Evolutionary conservation across 345 rosid species (phyloP), one percentile per base, ranked within the genome.

Genomic region (Cardamine resedifolia): DNA sequence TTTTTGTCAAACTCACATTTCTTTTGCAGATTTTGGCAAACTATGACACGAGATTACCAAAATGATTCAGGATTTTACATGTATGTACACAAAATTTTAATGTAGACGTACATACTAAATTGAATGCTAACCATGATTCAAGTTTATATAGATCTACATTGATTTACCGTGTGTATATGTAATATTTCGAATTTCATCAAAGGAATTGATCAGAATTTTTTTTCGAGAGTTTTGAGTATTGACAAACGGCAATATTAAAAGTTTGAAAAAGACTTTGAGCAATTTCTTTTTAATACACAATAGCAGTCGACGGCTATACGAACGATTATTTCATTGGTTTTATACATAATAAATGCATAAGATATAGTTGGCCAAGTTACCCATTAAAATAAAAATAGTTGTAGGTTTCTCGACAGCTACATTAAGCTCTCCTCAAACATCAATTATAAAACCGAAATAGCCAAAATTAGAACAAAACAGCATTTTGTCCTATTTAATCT

Each of bases 341-440:
- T n/a, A 34, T 47, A 27, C 39, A 58, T 57, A 66, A 48, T 60
- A 58, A 38, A 58, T 74, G 20, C 47, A 9, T 51, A 24, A 60
- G 31, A 30, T 14, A n/a, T 21, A n/a, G 51, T 45, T 61, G 70
- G 58, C 50, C 18, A 68, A 68, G 64, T 62, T 44, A 68, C 23
- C 6, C 7, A 62, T 30, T 31, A 60, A 43, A 52, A 6, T 75
- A 68, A 68, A 60, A 31, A 68, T 39, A 60, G 7, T 61, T 33
- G 70, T 61, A 60, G 70, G 64, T 75, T 61, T 75, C 79, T 52
- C 7, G 70, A 68, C 70, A 61, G 74, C 74, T 68, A 61, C 6
- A 19, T 48, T 58, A 49, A 56, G 71, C 50, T 12, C 31, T 44
- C 20, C 11, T 11, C 11, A 20, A 15, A 67, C 50, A 60, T 68